Conservation (phyloP, 2,329 filamentous ascomycete genomes). For the Fonsecaea erecta region DNA sequence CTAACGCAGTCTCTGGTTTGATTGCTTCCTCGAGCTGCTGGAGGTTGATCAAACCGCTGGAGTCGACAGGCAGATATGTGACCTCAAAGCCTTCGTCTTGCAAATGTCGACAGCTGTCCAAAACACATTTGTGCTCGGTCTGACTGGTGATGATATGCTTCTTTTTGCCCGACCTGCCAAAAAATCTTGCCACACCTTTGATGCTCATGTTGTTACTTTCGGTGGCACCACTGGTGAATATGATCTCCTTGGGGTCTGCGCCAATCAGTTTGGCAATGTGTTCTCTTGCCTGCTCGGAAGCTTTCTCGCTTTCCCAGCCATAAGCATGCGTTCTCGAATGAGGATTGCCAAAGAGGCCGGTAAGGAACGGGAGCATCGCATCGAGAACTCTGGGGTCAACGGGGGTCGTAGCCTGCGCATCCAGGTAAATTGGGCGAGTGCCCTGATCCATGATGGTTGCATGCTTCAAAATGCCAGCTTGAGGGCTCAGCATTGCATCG, state of each 20-base stretch:
- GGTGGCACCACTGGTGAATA: conserved; percentile 96
- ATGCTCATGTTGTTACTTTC: conserved; percentile 99
- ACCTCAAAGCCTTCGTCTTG: conserved; percentile 96
- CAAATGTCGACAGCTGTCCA: conserved; percentile 94
- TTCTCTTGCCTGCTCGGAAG: conserved; percentile 81
- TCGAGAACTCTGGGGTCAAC: conserved; percentile 93
- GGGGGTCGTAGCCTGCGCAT: conserved; percentile 97
- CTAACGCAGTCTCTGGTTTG: conserved; percentile 84
- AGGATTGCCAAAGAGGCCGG: conserved; percentile 92
- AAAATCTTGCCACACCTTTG: conserved; percentile 96
- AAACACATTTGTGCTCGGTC: conserved; percentile 98
- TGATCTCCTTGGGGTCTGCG: conserved; percentile 95
- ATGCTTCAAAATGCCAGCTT: conserved; percentile 82
- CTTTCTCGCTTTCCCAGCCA: conserved; percentile 97
- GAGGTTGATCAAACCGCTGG: conserved; percentile 83
- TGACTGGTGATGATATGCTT: conserved; percentile 97
- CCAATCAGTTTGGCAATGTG: conserved; percentile 87
- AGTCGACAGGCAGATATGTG: conserved; percentile 92
- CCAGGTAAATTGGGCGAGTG: conserved; percentile 91
- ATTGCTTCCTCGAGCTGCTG: conserved; percentile 86
- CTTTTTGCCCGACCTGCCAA: conserved; percentile 91
- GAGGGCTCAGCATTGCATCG: conserved; percentile 77
- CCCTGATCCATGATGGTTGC: conserved; percentile 93
- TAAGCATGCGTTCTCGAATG: conserved; percentile 98
- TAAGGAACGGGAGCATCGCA: conserved; percentile 93